Base-by-base conservation (phyloP, 108 stramenopile genomes). In the Licmophora abbreviata region DNA sequence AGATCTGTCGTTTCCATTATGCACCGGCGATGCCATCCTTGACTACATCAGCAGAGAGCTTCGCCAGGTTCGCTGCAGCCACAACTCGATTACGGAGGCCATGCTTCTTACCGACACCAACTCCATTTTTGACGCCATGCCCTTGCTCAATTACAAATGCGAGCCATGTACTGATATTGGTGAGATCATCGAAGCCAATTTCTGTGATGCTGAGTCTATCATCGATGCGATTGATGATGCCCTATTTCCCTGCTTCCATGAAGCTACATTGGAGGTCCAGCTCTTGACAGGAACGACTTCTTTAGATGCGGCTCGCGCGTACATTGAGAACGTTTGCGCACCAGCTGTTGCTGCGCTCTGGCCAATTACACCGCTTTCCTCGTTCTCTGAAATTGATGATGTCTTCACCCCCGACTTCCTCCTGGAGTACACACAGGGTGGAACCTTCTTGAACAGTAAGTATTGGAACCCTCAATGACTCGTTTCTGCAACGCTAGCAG, bases 401-500 rank as follows among this genome's bases (percentile, higher is more conserved):
- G 11, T 10, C 34, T 35, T 35, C 14, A 14, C 10, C 14, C 11
- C 10, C 14, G 12, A 10, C 34, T 35, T 35, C 34, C 10, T 35
- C 11, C 10, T 14, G 10, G 54, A 54, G 8, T 54, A 37, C 37
- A 41, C 28, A 12, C 18, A 54, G 6, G 54, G 54, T 0, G 8
- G 17, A 17, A 36, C 35, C 1, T 20, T 14, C 21, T 17, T 54
- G 14, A n/a, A n/a, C n/a, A n/a, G n/a, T n/a, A n/a, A n/a, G n/a
- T n/a, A n/a, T n/a, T n/a, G n/a, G n/a, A n/a, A n/a, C n/a, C n/a
- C n/a, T n/a, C n/a, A n/a, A n/a, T n/a, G n/a, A n/a, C n/a, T n/a
- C n/a, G n/a, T n/a, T n/a, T n/a, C n/a, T n/a, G n/a, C n/a, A n/a
- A n/a, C n/a, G n/a, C n/a, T n/a, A n/a, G n/a, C n/a, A n/a, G n/a